These are phyloP conservation scores for Cymbomonas tetramitiformis DNA, from an alignment of 139 green algal genomes.

Conservation along the genomic window DNA sequence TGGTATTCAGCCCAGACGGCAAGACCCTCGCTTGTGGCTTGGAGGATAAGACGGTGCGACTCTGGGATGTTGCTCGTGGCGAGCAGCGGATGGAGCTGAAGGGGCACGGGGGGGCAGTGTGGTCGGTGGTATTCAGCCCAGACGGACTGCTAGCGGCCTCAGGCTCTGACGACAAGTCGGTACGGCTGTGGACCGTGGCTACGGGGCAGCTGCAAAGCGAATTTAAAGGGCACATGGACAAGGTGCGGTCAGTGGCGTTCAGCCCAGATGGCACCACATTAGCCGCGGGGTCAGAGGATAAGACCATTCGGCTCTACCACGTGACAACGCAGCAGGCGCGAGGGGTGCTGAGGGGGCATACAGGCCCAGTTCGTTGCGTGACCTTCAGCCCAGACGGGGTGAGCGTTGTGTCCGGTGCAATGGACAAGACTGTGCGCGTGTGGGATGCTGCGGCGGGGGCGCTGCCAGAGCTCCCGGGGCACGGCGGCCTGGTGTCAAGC, in stretches of 20 bases:
- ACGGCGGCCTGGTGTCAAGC: slow-evolving; percentile 39
- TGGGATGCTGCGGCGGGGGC: slow-evolving; percentile 50
- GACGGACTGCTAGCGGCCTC: slow-evolving; percentile 67
- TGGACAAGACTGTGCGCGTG: slow-evolving; percentile 64
- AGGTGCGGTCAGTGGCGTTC: slow-evolving; percentile 56
- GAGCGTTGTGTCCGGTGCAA: slow-evolving; percentile 64
- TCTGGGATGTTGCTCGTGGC: too few relatives aligned
- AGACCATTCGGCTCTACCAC: too few relatives aligned
- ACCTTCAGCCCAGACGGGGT: slow-evolving; percentile 74
- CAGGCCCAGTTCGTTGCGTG: slow-evolving; percentile 80
- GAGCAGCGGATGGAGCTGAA: too few relatives aligned
- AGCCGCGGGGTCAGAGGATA: too few relatives aligned
- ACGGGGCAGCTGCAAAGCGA: slow-evolving; percentile 79
- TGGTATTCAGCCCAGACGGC: too few relatives aligned
- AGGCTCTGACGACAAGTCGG: slow-evolving; percentile 88
- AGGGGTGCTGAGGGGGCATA: slow-evolving; percentile 61
- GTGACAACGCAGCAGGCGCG: slow-evolving; percentile 67
- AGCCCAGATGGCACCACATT: too few relatives aligned
- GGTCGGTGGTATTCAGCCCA: slow-evolving; percentile 79
- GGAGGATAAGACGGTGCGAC: too few relatives aligned
- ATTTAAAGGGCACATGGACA: slow-evolving; percentile 84
- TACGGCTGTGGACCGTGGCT: slow-evolving; percentile 85
- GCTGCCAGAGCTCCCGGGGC: background rate
- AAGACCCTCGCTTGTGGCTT: too few relatives aligned
- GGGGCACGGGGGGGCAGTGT: too few relatives aligned